phyloP scores from a whole-genome alignment of 495 filamentous ascomycete species.

The Melanomma pulvis-pyrius region DNA sequence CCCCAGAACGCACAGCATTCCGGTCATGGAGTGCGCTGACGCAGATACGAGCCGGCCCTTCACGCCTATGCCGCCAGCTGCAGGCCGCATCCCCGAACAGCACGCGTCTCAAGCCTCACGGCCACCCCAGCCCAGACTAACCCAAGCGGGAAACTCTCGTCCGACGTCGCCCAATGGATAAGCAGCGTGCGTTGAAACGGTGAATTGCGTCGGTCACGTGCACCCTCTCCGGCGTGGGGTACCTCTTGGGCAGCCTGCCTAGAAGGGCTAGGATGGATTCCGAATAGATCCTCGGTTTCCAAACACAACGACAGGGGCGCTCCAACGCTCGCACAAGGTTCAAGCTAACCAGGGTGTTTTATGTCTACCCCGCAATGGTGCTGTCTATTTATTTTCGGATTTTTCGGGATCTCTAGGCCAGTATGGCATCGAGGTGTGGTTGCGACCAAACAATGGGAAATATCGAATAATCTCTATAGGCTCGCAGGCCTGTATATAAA shows the following conservation, averaged over 20 bases:
- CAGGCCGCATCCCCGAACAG: no score
- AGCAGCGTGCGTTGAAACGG: not conserved
- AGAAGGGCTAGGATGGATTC: not conserved
- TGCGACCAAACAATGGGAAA: not conserved
- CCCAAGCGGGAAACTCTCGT: not conserved
- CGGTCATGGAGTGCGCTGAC: no score
- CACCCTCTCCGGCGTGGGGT: not conserved
- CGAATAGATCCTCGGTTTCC: not conserved
- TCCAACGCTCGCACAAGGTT: not conserved
- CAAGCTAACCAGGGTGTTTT: not conserved
- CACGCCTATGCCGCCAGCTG: no score
- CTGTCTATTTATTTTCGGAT: not conserved
- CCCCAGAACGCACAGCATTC: no score
- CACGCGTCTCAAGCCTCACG: not conserved
- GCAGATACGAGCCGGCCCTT: no score
- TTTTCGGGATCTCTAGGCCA: not conserved
- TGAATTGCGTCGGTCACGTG: not conserved
- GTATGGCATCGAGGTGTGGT: not conserved
- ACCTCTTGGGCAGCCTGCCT: not conserved
- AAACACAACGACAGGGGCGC: not conserved
- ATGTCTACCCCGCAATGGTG: not conserved
- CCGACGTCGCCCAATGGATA: not conserved
- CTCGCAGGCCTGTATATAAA: not conserved
- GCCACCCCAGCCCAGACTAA: no score
- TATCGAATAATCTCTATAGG: not conserved